A percentile compares a stretch with the other conserved stretches of the same genome.
These are phyloP conservation scores for Serendipita vermifera DNA, from an alignment of 768 basidiomycete species.

Conservation along the genomic window DNA sequence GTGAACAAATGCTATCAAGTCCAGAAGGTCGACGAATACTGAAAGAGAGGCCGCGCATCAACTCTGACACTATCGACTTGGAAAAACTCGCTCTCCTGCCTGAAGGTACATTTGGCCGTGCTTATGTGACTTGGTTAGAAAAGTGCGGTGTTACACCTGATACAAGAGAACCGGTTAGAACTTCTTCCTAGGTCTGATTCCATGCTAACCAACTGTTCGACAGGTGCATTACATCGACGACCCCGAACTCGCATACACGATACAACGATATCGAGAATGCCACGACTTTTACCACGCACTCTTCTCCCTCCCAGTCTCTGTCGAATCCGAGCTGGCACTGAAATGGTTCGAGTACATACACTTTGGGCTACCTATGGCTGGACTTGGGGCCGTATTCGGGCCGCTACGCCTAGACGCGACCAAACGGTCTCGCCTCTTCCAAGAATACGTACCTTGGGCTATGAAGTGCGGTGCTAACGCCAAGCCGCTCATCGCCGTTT, in stretches of 20 bases:
- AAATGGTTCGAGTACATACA: slow-evolving; percentile 94
- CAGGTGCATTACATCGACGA: slow-evolving; percentile 93
- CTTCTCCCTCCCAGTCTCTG: slow-evolving; percentile 74
- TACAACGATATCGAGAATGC: slow-evolving; percentile 95
- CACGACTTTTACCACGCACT: slow-evolving; percentile 97
- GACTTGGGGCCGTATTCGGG: slow-evolving; percentile 64
- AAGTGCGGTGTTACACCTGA: slow-evolving; percentile 84
- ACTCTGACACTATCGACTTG: slow-evolving; percentile 62
- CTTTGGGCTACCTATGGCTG: slow-evolving; percentile 78
- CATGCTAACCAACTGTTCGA: slow-evolving; percentile 5
- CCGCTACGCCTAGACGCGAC: slow-evolving; percentile 51
- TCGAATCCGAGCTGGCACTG: slow-evolving; percentile 83
- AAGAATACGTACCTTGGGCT: slow-evolving; percentile 89
- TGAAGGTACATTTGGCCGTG: slow-evolving; percentile 70
- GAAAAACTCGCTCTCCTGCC: slow-evolving; percentile 48
- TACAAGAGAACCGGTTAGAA: slow-evolving; percentile 71
- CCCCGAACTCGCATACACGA: slow-evolving; percentile 91
- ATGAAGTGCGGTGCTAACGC: slow-evolving; percentile 66
- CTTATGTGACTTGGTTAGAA: slow-evolving; percentile 84
- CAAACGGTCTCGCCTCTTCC: slow-evolving; percentile 46
- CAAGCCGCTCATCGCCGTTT: slow-evolving; percentile 70
- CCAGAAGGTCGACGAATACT: slow-evolving; percentile 76
- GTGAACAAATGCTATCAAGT: slow-evolving; percentile 63
- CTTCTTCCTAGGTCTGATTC: neutral
- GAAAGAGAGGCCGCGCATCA: slow-evolving; percentile 71